Conservation (phyloP, 2,329 filamentous ascomycete genomes). For the Fusarium mexicanum region DNA sequence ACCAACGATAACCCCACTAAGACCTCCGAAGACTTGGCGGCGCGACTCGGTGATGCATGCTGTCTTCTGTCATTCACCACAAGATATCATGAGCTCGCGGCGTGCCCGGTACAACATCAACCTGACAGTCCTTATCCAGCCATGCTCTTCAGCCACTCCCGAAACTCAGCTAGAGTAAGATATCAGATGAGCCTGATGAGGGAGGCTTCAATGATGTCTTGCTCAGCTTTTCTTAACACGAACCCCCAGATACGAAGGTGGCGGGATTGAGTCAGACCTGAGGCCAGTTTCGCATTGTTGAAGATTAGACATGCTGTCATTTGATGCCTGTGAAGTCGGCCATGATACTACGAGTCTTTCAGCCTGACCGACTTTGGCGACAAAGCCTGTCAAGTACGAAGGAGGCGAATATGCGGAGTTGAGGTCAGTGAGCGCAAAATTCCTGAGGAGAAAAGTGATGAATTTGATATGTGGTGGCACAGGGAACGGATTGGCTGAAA, state of each 20-base stretch:
- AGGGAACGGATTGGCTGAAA: constrained; percentile 27
- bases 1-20: constrained; percentile 40
- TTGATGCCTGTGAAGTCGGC: background rate
- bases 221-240: constrained; percentile 10
- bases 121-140: background rate
- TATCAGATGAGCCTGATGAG: background rate
- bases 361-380: constrained; percentile 2
- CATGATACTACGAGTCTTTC: background rate
- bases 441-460: constrained; percentile 8
- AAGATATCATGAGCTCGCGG: constrained; percentile 4
- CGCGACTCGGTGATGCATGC: constrained; percentile 33
- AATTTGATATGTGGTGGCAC: constrained; percentile 23
- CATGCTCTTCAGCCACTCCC: background rate
- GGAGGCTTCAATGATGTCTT: constrained; percentile 10
- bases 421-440: constrained; percentile 22
- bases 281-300: constrained; percentile 9
- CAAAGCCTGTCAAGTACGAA: constrained; percentile 1
- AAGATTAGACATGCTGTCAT: background rate
- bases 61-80: constrained; percentile 14
- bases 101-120: background rate
- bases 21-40: constrained; percentile 38
- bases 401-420: constrained; percentile 17
- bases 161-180: background rate
- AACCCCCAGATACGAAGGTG: constrained; percentile 24
- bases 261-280: constrained; percentile 19